Conservation (phyloP, 129 eudicot genomes). For the Escallonia herrerae region DNA sequence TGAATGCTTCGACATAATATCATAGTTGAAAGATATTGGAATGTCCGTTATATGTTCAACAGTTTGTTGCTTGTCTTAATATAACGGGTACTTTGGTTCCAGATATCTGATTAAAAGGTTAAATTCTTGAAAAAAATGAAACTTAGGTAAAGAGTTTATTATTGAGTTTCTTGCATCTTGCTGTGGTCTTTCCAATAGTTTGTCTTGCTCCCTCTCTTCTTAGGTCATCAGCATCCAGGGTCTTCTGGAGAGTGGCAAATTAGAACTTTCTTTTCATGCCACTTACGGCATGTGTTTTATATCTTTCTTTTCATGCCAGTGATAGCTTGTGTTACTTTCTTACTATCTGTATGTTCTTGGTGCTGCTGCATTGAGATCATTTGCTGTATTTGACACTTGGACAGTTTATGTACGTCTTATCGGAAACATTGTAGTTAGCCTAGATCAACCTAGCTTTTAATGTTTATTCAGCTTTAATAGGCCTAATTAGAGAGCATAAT, state of each 20-base stretch:
- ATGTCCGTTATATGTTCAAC: no score
- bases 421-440: no score
- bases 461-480: no score
- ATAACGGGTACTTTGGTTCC: background rate
- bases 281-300: background rate
- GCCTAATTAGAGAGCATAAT: background rate
- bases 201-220: background rate
- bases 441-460: no score
- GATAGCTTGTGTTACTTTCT: background rate
- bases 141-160: background rate
- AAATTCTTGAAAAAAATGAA: background rate
- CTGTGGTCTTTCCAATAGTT: background rate
- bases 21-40: no score
- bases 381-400: background rate
- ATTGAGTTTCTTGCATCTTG: background rate
- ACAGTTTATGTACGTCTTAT: background rate
- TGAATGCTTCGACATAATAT: no score
- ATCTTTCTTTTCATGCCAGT: background rate
- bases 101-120: background rate
- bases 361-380: background rate
- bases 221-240: background rate
- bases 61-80: no score
- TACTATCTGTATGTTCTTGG: background rate
- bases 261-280: no score
- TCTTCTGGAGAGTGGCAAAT: background rate